Evolutionary conservation across 352 stramenopile species (phyloP).

Genomic region (Globisporangium rhizosaccharum): DNA sequence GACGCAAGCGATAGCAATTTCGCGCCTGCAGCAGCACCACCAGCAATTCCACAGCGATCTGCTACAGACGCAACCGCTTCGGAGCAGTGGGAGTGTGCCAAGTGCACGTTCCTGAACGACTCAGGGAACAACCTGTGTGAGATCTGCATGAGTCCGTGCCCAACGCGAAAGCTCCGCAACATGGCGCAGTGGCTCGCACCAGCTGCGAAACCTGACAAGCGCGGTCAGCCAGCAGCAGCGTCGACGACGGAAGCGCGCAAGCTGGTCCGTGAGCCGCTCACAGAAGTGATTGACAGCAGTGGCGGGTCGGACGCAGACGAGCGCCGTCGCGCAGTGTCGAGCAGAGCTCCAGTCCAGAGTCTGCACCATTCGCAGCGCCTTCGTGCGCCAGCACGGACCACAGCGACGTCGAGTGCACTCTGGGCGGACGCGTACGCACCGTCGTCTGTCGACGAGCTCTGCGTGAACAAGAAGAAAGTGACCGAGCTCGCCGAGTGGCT

Average conservation of each 20-base stretch:
- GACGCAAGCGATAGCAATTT: slow-evolving; percentile 17
- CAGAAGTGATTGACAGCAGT: slow-evolving; percentile 36
- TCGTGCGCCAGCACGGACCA: slow-evolving; percentile 23
- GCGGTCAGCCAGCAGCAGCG: not conserved
- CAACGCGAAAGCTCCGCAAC: slow-evolving; percentile 23
- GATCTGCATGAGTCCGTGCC: slow-evolving; percentile 27
- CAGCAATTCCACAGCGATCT: not conserved
- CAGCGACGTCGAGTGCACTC: slow-evolving; percentile 14
- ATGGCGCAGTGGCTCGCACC: slow-evolving; percentile 34
- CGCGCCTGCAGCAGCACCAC: not conserved
- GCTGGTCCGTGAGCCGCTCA: not conserved
- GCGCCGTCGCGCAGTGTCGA: slow-evolving; percentile 10
- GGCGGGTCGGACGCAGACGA: slow-evolving; percentile 19
- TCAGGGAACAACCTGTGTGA: slow-evolving; percentile 22
- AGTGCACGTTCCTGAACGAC: slow-evolving; percentile 49
- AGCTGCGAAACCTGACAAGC: slow-evolving; percentile 6
- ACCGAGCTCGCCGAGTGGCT: slow-evolving; percentile 71
- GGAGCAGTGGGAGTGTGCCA: slow-evolving; percentile 29
- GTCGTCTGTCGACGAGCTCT: slow-evolving; percentile 52
- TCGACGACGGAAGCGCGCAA: not conserved
- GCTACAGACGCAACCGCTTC: not conserved
- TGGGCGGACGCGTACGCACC: slow-evolving; percentile 51
- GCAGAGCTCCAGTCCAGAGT: too few relatives aligned
- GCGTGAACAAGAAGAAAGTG: slow-evolving; percentile 81
- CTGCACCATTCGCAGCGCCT: not conserved